Evolutionary conservation across 805 yeast species (phyloP).

Genomic region (Vanderwaltozyma tropicalis): DNA sequence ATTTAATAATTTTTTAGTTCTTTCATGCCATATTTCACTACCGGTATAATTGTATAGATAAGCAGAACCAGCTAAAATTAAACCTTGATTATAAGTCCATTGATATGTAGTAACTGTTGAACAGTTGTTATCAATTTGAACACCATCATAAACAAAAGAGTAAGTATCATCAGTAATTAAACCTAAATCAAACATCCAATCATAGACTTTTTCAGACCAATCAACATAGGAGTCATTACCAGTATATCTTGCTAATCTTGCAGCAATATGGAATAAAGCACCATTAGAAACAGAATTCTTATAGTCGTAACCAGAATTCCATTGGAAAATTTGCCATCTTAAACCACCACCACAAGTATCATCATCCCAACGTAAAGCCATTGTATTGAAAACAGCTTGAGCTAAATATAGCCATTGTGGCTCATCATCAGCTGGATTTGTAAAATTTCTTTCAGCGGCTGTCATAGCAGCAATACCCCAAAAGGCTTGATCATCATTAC

Average conservation of each 20-base stretch:
- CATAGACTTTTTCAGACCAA: constrained; percentile 66
- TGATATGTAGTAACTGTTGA: constrained; percentile 44
- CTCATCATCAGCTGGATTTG: constrained; percentile 46
- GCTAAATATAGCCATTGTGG: constrained; percentile 78
- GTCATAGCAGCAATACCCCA: constrained; percentile 93
- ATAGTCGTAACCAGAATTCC: constrained; percentile 92
- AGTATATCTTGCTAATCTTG: constrained; percentile 77
- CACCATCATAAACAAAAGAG: constrained; percentile 54
- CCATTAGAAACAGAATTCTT: constrained; percentile 90
- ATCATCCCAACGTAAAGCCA: constrained; percentile 82
- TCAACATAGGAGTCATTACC: constrained; percentile 62
- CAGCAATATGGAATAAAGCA: constrained; percentile 75
- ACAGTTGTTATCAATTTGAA: constrained; percentile 51
- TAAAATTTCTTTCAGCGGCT: constrained; percentile 83
- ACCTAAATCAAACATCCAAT: constrained; percentile 57
- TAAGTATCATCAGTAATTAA: constrained; percentile 34
- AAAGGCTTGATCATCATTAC: constrained; percentile 95
- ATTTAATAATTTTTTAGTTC: constrained; percentile 45
- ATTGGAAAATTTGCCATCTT: constrained; percentile 91
- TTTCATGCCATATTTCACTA: constrained; percentile 52
- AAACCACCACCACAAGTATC: constrained; percentile 74
- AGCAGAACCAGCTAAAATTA: constrained; percentile 71
- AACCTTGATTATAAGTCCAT: constrained; percentile 86
- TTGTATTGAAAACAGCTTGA: constrained; percentile 84
- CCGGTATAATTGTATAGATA: constrained; percentile 65